These are phyloP conservation scores for Fusarium caatingaense DNA, from an alignment of 2,329 filamentous ascomycete genomes.

Conservation along the genomic window DNA sequence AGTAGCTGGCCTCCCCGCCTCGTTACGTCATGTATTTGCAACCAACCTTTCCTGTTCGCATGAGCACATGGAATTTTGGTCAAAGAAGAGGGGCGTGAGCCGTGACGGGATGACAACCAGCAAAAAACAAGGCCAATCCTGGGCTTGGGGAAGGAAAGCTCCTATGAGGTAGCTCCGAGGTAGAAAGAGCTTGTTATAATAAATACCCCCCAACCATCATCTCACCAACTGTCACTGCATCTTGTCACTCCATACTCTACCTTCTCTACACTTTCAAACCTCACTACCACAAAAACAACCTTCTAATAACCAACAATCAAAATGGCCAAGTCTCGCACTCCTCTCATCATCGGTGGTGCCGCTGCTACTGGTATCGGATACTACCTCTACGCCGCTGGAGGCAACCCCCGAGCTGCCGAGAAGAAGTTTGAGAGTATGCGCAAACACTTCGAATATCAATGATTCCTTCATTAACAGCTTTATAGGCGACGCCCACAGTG, in stretches of 20 bases:
- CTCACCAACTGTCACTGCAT: slow-evolving; percentile 13
- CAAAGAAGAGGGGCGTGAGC: slow-evolving; percentile 17
- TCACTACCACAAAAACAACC: not conserved
- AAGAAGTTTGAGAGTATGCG: slow-evolving; percentile 84
- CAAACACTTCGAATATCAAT: not conserved
- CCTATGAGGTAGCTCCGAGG: slow-evolving; percentile 19
- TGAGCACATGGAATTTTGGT: slow-evolving; percentile 37
- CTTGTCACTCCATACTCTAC: slow-evolving; percentile 18
- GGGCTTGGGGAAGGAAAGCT: slow-evolving; percentile 13
- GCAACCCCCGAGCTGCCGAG: slow-evolving; percentile 83
- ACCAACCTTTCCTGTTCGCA: slow-evolving; percentile 28
- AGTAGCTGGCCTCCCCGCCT: slow-evolving; percentile 30
- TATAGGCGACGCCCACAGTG: slow-evolving; percentile 79
- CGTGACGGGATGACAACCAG: slow-evolving; percentile 17
- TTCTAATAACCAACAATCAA: slow-evolving; percentile 7
- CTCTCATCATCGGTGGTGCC: slow-evolving; percentile 67
- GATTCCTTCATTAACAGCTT: slow-evolving; percentile 27
- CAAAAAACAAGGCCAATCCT: slow-evolving; percentile 20
- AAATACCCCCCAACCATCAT: slow-evolving; percentile 38
- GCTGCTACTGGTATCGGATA: slow-evolving; percentile 80
- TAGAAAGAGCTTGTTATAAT: slow-evolving; percentile 19
- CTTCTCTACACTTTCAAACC: not conserved
- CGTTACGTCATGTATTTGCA: slow-evolving; percentile 47
- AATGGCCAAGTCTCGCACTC: slow-evolving; percentile 59
- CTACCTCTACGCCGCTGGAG: slow-evolving; percentile 91